phyloP scores from a whole-genome alignment of 169 alveolate species.

The Plasmodium adleri region DNA sequence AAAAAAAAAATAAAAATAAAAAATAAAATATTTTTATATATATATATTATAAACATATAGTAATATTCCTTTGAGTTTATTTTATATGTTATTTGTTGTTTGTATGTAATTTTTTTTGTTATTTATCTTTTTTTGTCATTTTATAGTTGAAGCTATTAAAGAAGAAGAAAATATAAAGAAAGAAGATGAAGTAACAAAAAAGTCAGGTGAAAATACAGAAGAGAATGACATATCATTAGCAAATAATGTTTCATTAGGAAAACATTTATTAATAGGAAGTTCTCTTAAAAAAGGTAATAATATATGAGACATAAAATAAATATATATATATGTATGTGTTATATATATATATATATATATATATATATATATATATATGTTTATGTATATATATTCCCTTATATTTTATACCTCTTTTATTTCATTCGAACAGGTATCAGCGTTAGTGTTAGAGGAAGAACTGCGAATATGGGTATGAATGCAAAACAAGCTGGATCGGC shows the following conservation, averaged over 20 bases:
- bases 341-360: not conserved
- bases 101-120: not conserved
- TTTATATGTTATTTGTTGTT: too few species aligned
- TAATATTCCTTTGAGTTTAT: not conserved
- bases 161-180: constrained; percentile 33
- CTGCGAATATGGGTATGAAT: constrained; percentile 33
- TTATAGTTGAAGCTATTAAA: constrained; percentile 17
- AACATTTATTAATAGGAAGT: constrained; percentile 56
- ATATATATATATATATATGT: not conserved
- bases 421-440: constrained; percentile 18
- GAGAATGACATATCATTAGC: constrained; percentile 43
- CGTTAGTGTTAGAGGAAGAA: constrained; percentile 72
- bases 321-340: not conserved
- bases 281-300: constrained; percentile 52
- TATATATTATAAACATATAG: not conserved
- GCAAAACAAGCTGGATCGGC: constrained; percentile 66
- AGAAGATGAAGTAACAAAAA: constrained; percentile 40
- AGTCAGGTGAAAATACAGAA: constrained; percentile 31
- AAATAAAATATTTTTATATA: not conserved
- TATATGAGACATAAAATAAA: not conserved
- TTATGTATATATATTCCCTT: not conserved
- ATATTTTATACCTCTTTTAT: not conserved
- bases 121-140: not conserved
- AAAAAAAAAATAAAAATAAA: not conserved
- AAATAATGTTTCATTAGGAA: constrained; percentile 63